A percentile compares a stretch with the other conserved stretches of the same genome.
These are phyloP conservation scores for Ceratocystis papillata DNA, from an alignment of 2,329 filamentous ascomycete species.

Conservation along the genomic window DNA sequence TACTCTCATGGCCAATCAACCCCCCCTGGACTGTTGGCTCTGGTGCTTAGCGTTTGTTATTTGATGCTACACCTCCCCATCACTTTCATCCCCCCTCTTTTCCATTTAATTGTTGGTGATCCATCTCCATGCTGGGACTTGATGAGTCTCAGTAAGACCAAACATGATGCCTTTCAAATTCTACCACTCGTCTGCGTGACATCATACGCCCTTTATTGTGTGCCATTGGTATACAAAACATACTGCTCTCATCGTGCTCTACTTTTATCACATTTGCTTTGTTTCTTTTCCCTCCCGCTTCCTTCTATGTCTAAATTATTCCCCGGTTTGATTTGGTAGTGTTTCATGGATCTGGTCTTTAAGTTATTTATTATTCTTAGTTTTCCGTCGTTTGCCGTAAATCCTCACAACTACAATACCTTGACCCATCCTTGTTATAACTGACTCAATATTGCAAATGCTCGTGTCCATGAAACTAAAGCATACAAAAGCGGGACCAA, in stretches of 20 bases:
- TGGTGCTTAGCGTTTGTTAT: background rate
- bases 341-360: background rate
- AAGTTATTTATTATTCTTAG: background rate
- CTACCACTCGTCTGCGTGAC: background rate
- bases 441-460: background rate
- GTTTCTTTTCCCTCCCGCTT: background rate
- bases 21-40: background rate
- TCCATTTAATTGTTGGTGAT: background rate
- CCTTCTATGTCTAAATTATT: background rate
- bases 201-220: background rate
- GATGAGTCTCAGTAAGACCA: background rate
- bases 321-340: background rate
- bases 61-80: background rate
- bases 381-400: background rate
- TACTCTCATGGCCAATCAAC: too few species aligned
- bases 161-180: background rate
- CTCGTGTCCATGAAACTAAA: background rate
- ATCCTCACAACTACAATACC: background rate
- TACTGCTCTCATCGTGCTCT: background rate
- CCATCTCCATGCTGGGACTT: background rate
- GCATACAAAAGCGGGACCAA: background rate
- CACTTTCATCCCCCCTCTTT: background rate
- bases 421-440: background rate
- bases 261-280: constrained; percentile 1
- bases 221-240: background rate